Evolutionary conservation across 768 basidiomycete species (phyloP).

Genomic region (Auricularia sp.): DNA sequence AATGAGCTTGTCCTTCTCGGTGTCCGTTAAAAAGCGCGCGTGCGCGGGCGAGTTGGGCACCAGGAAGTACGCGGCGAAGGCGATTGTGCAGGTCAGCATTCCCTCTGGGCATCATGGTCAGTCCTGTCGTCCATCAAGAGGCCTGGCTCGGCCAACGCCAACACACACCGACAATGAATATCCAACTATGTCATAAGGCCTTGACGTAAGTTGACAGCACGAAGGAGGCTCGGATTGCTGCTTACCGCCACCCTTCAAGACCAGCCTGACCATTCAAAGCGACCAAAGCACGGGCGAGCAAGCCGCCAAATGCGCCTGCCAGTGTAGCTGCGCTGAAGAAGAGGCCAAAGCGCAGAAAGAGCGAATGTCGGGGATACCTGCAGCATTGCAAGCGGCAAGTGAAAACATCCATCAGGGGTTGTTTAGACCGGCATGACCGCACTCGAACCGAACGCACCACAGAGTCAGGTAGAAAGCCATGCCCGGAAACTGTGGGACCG

Average conservation of each 20-base stretch:
- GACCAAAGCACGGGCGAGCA: conserved; percentile 51
- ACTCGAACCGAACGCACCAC: background rate
- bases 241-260: conserved; percentile 38
- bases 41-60: conserved; percentile 34
- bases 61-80: conserved; percentile 38
- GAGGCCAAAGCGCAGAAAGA: conserved; percentile 9
- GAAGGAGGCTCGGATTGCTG: background rate
- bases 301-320: conserved; percentile 52
- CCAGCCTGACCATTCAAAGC: conserved; percentile 45
- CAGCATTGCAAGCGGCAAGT: background rate
- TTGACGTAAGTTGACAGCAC: background rate
- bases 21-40: conserved; percentile 38
- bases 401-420: background rate
- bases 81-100: conserved; percentile 50
- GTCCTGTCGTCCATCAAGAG: background rate
- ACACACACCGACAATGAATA: conserved; percentile 6
- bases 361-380: background rate
- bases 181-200: conserved; percentile 9
- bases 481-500: background rate
- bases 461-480: background rate
- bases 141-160: background rate
- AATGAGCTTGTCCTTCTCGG: conserved; percentile 21
- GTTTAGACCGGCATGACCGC: background rate
- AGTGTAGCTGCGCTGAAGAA: conserved; percentile 38
- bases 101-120: conserved; percentile 31